A percentile compares a stretch with the other conserved stretches of the same genome.
Evolutionary conservation across 2,329 filamentous ascomycete genomes (phyloP).

Genomic region (Rhynchosporium graminicola): DNA sequence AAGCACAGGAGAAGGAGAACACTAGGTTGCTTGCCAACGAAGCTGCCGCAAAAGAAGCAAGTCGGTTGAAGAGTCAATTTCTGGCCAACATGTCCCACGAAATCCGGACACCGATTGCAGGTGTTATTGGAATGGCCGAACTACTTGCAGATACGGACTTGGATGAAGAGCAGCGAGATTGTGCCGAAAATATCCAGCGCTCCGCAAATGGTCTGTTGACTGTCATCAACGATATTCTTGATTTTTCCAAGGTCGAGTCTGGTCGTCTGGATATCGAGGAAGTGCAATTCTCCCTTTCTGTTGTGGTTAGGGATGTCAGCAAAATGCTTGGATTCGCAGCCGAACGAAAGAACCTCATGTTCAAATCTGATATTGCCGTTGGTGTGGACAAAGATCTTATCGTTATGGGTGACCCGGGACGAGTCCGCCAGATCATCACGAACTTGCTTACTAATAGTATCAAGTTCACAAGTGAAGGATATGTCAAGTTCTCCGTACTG

Average conservation of each 20-base stretch:
- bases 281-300: conserved; percentile 73
- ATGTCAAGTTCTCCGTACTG: conserved; percentile 65
- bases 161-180: conserved; percentile 70
- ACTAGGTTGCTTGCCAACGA: conserved; percentile 71
- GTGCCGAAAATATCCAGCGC: conserved; percentile 74
- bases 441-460: conserved; percentile 78
- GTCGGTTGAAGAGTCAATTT: conserved; percentile 77
- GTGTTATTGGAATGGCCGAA: conserved; percentile 79
- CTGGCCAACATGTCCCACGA: conserved; percentile 82
- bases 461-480: conserved; percentile 71
- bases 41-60: conserved; percentile 77
- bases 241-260: conserved; percentile 85
- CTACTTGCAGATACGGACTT: conserved; percentile 68
- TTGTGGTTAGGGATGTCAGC: conserved; percentile 75
- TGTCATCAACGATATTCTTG: conserved; percentile 88
- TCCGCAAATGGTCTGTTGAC: conserved; percentile 81
- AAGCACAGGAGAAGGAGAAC: conserved; percentile 68
- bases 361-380: conserved; percentile 61
- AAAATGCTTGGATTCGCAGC: conserved; percentile 89
- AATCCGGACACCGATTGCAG: conserved; percentile 76
- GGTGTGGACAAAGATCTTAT: conserved; percentile 67
- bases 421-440: conserved; percentile 80
- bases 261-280: conserved; percentile 77
- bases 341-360: conserved; percentile 74
- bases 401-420: conserved; percentile 83